These are phyloP conservation scores for Gentiana macrophylla DNA, from an alignment of 257 asterid species.

Conservation along the genomic window DNA sequence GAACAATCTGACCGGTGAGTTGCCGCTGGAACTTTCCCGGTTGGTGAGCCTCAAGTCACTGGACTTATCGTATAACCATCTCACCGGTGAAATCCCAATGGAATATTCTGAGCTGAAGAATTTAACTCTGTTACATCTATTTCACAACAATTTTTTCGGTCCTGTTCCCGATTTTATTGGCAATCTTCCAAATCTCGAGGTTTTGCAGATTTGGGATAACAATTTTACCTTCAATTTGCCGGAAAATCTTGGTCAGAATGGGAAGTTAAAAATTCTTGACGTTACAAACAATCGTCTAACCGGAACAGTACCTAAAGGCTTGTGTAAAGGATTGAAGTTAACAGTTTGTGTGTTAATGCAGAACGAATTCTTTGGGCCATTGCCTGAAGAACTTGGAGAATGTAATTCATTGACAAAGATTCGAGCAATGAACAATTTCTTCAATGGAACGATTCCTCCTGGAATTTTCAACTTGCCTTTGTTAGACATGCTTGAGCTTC, in stretches of 20 bases:
- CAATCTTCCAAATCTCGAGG: constrained; percentile 69
- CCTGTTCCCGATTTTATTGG: constrained; percentile 64
- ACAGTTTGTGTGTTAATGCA: constrained; percentile 46
- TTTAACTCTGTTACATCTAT: constrained; percentile 50
- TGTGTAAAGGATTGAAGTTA: constrained; percentile 60
- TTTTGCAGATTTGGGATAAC: constrained; percentile 65
- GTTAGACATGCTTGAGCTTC: constrained; percentile 49
- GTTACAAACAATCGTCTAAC: constrained; percentile 61
- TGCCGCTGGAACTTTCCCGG: constrained; percentile 64
- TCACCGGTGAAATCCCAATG: constrained; percentile 62
- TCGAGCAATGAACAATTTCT: constrained; percentile 42
- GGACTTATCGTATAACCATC: constrained; percentile 57
- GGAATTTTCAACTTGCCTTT: constrained; percentile 51
- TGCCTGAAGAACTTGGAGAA: constrained; percentile 58
- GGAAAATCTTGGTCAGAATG: constrained; percentile 64
- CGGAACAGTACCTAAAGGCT: constrained; percentile 49
- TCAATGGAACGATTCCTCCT: constrained; percentile 55
- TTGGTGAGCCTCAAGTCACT: constrained; percentile 57
- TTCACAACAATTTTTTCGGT: constrained; percentile 56
- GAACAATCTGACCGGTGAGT: constrained; percentile 55
- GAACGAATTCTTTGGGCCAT: constrained; percentile 42
- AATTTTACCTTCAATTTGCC: constrained; percentile 76
- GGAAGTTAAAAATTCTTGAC: constrained; percentile 42
- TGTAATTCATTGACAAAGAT: constrained; percentile 41
- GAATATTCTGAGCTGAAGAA: constrained; percentile 42